phyloP scores from a whole-genome alignment of 2,329 filamentous ascomycete species.

The Lachnellula suecica region DNA sequence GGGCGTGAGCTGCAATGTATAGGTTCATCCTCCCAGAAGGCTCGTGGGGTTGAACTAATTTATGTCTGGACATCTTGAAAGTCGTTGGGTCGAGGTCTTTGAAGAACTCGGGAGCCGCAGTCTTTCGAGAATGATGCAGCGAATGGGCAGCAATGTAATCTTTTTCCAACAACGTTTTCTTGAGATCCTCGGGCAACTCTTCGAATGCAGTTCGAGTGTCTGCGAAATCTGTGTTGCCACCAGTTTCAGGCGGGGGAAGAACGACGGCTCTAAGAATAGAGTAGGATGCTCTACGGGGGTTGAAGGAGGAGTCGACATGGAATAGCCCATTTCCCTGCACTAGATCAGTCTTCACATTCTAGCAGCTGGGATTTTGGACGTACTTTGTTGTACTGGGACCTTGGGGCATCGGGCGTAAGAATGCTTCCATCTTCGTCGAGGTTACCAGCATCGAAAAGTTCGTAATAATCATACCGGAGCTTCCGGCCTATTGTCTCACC shows the following conservation, averaged over 20 bases:
- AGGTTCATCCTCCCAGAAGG: conserved; percentile 50
- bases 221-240: conserved; percentile 53
- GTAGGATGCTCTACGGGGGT: conserved; percentile 51
- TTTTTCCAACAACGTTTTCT: conserved; percentile 32
- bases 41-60: conserved; percentile 51
- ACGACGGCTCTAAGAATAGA: conserved; percentile 50
- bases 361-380: conserved; percentile 36
- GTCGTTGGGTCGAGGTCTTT: conserved; percentile 38
- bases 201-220: conserved; percentile 52
- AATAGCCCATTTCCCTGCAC: conserved; percentile 45
- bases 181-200: conserved; percentile 38
- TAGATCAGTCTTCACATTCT: background rate
- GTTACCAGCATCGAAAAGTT: conserved; percentile 60
- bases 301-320: conserved; percentile 56
- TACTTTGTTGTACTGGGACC: conserved; percentile 23
- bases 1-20: conserved; percentile 52
- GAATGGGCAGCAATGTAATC: conserved; percentile 50
- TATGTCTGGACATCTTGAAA: conserved; percentile 39
- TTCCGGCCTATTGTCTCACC: conserved; percentile 23
- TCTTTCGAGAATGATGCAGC: conserved; percentile 51
- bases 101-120: conserved; percentile 49
- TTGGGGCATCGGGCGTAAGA: conserved; percentile 13
- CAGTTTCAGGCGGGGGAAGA: conserved; percentile 46
- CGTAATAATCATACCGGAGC: conserved; percentile 44
- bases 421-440: conserved; percentile 44